Evolutionary conservation across 2,329 filamentous ascomycete genomes (phyloP), one percentile per base, ranked within the genome.

Genomic region (Stromatinia cepivora): DNA sequence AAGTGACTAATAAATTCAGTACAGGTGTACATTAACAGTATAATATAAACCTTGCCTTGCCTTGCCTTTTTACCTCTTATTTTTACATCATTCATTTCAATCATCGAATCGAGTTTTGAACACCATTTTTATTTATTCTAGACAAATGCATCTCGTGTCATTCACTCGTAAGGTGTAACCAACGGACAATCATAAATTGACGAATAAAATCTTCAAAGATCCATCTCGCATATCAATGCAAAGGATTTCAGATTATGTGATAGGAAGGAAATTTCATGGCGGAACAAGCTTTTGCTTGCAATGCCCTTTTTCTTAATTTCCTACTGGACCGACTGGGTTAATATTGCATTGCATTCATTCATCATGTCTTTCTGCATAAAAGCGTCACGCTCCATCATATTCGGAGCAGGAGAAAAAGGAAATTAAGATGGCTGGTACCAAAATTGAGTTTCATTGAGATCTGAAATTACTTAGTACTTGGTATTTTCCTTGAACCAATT

Each of bases 311-410:
- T 45, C 36, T 45, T 25, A 20, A 9, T 45, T 42, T 39, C 36
- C 10, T 61, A 61, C 25, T 28, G 50, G 50, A 53, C 6, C 28
- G 50, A 53, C 6, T 53, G 25, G 25, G 48, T 25, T 9, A 5
- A 50, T n/a, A 50, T n/a, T 50, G 36, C 57, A 59, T 59, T 59
- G 57, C 57, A 59, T n/a, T n/a, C n/a, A n/a, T n/a, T n/a, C n/a
- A n/a, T 59, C 57, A 59, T 59, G 36, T 28, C 57, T 45, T 25
- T 36, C 36, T 28, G 25, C 57, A 36, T 42, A n/a, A 39, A 59
- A 45, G 57, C 57, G n/a, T 59, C 36, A 59, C 57, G 57, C 57
- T 59, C 54, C 25, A 59, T 5, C 15, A 39, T 59, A 20, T 59
- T 28, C 39, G 57, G n/a, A 45, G 15, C n/a, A 20, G 39, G 25